Base-by-base conservation (phyloP, 2,329 filamentous ascomycete genomes). In the Calonectria naviculata region DNA sequence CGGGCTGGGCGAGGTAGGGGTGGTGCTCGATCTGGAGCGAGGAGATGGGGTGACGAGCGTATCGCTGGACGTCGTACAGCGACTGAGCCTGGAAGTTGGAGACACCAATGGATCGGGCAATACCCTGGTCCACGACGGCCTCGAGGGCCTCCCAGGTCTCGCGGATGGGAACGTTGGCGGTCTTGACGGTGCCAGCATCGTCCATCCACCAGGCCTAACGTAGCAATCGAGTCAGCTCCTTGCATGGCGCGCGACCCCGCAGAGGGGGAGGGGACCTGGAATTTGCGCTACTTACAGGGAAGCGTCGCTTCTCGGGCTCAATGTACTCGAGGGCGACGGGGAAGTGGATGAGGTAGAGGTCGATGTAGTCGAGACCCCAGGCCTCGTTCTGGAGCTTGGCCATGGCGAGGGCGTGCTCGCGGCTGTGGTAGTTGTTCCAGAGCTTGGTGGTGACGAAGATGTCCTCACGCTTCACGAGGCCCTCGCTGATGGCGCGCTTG, bases 391-490 rank as follows among this genome's bases (percentile, higher is more conserved):
- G 93, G 80, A 92, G 92, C 83, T 90, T 90, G 82, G 88, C 89
- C 81, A 95, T 94, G 54, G 90, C 90, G 81, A 92, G 89, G 65
- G 95, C 94, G 76, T 90, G 89, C 75, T 95, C 92, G 75, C 87
- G 89, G 79, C 95, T 92, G 87, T 97, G 94, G 89, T 95, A 97
- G 79, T 92, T 92, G 87, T 95, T 95, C 94, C 94, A 97, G 62
- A 97, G 92, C 88, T 97, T 97, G 83, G 92, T 94, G 73, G 95
- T 93, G 81, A 97, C 90, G 89, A 97, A 97, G 80, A 97, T 92
- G 36, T 97, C 94, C 83, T 93, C 91, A 69, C 94, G 83, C 62
- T 92, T 91, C 13, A 94, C 87, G 56, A 92, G 87, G 36, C 89
- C 89, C 72, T 91, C 86, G 9, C 80, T 79, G 76, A 89, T 88